Evolutionary conservation across 2,329 filamentous ascomycete genomes (phyloP), one percentile per base, ranked within the genome.

Genomic region (Hypomyces perniciosus): DNA sequence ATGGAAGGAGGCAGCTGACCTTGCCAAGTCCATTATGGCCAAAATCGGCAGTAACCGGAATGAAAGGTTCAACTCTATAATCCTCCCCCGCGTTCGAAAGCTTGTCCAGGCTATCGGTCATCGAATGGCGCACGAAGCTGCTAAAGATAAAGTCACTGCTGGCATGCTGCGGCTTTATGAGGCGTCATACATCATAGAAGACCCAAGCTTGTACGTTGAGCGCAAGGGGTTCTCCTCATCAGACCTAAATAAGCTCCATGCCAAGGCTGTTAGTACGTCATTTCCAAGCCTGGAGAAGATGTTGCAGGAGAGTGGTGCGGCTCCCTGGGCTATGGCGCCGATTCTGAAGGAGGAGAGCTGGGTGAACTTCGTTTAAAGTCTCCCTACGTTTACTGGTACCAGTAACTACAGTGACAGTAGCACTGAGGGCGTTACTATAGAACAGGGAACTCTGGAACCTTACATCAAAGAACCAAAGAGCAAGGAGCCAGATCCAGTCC

Each of bases 51-150:
- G 27, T 13, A 53, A 62, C 13, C 58, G 56, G 12, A 54, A 54
- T n/a, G 47, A 55, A 5, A 45, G 45, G 28, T 58, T 59, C 35
- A 62, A 62, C 35, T 28, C 56, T 2, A 37, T 54, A 26, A 41
- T 65, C 3, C 42, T 65, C 3, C 62, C 62, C 3, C 62, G 58
- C 8, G 62, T 55, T 26, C 56, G 60, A 20, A 48, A 46, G 9
- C 41, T 65, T 7, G 50, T 64, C 5, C 55, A 58, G n/a, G 58
- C 61, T 3, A 59, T 56, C 1, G 60, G 61, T 4, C 54, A 65
- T n/a, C 56, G 61, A 6, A 63, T 65, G 61, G 61, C 60, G 0
- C 64, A 63, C 26, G 62, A 65, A 45, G 58, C 62, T 3, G 61
- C 58, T 12, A 33, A 41, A 4, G 39, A 10, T 1, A 41, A 31